Percentiles rank a stretch among this genome's conserved stretches.
Evolutionary conservation across 371 early-diverging fungal genomes (phyloP).

Genomic region (Mucor plumbeus): DNA sequence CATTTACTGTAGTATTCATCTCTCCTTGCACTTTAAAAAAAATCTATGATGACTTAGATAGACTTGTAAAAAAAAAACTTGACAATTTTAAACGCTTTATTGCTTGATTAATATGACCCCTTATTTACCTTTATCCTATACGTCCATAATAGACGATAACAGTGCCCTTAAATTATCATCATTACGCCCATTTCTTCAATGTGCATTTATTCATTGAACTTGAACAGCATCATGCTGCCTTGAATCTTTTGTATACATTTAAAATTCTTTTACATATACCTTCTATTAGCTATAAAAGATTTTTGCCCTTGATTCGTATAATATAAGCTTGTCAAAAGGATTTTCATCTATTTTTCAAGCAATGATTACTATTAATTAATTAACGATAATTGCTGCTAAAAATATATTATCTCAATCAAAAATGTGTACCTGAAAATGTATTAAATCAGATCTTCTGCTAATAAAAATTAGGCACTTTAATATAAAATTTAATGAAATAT

Average conservation of each 20-base stretch:
- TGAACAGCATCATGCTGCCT: background rate
- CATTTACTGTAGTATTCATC: background rate
- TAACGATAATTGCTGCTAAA: background rate
- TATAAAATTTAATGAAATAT: too few relatives aligned
- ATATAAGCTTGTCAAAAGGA: background rate
- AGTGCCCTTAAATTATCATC: background rate
- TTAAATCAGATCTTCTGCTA: background rate
- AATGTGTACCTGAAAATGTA: background rate
- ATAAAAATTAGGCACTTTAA: too few relatives aligned
- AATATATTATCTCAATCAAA: background rate
- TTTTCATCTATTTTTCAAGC: background rate
- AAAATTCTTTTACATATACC: background rate
- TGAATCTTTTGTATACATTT: background rate
- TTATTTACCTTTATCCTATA: background rate
- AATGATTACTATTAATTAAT: background rate
- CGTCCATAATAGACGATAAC: background rate
- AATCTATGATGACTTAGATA: background rate
- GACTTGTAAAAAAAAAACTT: background rate
- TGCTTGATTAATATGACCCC: background rate
- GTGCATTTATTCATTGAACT: background rate
- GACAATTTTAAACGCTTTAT: background rate
- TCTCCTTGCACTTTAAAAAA: background rate
- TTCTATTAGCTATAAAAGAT: background rate
- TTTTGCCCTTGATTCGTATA: background rate
- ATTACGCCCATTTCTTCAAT: background rate